A percentile compares a stretch with the other conserved stretches of the same genome.
These are phyloP conservation scores for Aspergillus viridinutans DNA, from an alignment of 2,329 filamentous ascomycete species.

Conservation along the genomic window DNA sequence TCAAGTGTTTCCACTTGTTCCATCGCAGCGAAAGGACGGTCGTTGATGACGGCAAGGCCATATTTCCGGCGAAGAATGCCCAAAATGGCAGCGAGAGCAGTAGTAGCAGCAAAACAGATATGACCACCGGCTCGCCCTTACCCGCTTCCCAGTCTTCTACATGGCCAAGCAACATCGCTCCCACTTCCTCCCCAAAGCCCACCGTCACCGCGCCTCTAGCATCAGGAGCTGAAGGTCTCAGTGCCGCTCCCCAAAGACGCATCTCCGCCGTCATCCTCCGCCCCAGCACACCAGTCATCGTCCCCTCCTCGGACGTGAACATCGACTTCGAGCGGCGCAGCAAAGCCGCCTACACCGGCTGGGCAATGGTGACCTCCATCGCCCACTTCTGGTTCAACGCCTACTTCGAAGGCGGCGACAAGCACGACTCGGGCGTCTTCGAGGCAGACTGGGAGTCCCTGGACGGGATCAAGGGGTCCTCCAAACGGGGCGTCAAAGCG, in stretches of 20 bases:
- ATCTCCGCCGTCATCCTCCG: slow-evolving; percentile 75
- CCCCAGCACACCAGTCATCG: slow-evolving; percentile 61
- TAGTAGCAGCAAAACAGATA: not conserved
- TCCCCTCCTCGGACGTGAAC: slow-evolving; percentile 82
- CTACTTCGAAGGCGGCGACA: slow-evolving; percentile 79
- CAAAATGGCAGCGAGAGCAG: slow-evolving; percentile 3
- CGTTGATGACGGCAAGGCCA: slow-evolving; percentile 46
- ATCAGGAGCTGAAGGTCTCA: slow-evolving; percentile 6
- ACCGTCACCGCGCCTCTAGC: slow-evolving; percentile 33
- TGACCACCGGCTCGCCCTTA: not conserved
- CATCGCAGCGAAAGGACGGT: slow-evolving; percentile 62
- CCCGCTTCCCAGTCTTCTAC: slow-evolving; percentile 13
- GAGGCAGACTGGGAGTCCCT: slow-evolving; percentile 71
- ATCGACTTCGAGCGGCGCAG: slow-evolving; percentile 85
- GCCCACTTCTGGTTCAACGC: slow-evolving; percentile 97
- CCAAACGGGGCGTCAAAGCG: slow-evolving; percentile 72
- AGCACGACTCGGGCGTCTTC: slow-evolving; percentile 67
- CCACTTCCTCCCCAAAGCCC: slow-evolving; percentile 6
- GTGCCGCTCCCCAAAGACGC: slow-evolving; percentile 47
- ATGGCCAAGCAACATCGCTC: slow-evolving; percentile 9
- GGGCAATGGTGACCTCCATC: slow-evolving; percentile 87
- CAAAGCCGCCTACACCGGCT: slow-evolving; percentile 68
- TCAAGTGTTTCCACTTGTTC: slow-evolving; percentile 80
- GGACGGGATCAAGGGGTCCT: slow-evolving; percentile 92
- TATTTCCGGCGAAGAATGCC: slow-evolving; percentile 46